Evolutionary conservation across 169 alveolate genomes (phyloP), one percentile per base, ranked within the genome.

Genomic region (Babesia bigemina): DNA sequence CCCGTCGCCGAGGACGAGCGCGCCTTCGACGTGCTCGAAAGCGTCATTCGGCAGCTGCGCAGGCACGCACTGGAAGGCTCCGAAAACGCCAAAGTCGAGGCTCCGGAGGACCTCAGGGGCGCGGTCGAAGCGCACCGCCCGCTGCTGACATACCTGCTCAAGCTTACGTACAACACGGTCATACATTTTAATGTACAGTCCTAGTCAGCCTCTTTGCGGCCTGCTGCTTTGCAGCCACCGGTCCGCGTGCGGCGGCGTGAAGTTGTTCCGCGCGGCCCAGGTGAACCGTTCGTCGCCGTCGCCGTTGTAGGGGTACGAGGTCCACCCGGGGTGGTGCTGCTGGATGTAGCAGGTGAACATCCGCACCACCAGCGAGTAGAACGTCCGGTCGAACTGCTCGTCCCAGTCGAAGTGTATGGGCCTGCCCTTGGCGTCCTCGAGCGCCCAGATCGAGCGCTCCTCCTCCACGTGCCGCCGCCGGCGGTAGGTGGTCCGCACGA

Each of bases 401-500:
- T 84, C 94, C 95, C 95, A 92, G 58, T 85, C 91, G 56, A 92
- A 79, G 22, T 86, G 93, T 55, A 92, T 77, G 19, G 84, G 87
- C 44, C 81, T 85, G 21, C 92, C 92, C 55, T 84, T 86, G 50
- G 75, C 76, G 70, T 92, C 95, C 60, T 84, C 74, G 16, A 92
- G 63, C 77, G 81, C 47, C 95, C 95, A 92, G 1, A 89, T 88
- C 19, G 92, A 63, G 52, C 87, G 87, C 22, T 67, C 78, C 60
- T 69, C 84, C 22, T 70, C 66, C 71, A 75, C 59, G 44, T 67
- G 74, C 44, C 63, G 57, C 19, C 85, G 70, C 22, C 86, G 42
- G 28, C 90, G 69, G 50, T 62, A 57, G 22, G 90, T 83, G 6
- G 79, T 67, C 63, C 69, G 52, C 17, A 81, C 73, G 36, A 78